phyloP scores from a whole-genome alignment of 768 basidiomycete genomes.

The Pleurotus eryngii region DNA sequence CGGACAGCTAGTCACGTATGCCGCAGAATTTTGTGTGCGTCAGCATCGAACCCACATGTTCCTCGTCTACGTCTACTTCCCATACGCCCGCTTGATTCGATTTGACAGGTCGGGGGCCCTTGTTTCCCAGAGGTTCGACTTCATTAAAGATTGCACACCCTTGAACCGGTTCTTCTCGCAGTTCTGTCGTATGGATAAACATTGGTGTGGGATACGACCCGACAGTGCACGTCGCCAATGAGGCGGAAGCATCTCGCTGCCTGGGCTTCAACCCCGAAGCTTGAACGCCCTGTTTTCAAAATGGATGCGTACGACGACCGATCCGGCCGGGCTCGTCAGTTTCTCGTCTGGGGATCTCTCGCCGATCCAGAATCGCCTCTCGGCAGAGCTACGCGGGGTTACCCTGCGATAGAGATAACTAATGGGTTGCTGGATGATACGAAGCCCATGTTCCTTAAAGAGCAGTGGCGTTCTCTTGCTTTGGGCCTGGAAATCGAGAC shows the following conservation, averaged over 20 bases:
- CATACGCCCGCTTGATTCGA: slow-evolving; percentile 25
- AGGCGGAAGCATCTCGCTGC: neutral
- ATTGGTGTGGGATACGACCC: neutral
- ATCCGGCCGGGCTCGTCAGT: neutral
- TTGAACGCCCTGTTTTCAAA: neutral
- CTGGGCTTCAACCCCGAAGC: neutral
- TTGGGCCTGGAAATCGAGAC: slow-evolving; percentile 6
- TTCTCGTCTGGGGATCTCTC: neutral
- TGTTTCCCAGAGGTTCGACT: slow-evolving; percentile 22
- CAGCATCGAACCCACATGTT: slow-evolving; percentile 31
- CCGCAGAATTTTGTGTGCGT: slow-evolving; percentile 14
- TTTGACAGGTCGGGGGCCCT: slow-evolving; percentile 31
- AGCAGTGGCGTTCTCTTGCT: neutral
- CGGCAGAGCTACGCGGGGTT: slow-evolving; percentile 16
- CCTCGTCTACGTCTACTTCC: slow-evolving; percentile 22
- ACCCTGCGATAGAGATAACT: slow-evolving; percentile 13
- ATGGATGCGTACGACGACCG: neutral
- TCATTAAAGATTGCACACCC: slow-evolving; percentile 7
- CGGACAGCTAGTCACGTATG: slow-evolving; percentile 23
- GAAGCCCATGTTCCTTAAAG: slow-evolving; percentile 21
- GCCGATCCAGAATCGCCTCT: slow-evolving; percentile 11
- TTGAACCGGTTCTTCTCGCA: slow-evolving; percentile 24
- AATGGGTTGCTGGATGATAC: neutral
- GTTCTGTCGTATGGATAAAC: slow-evolving; percentile 8
- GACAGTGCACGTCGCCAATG: neutral